Evolutionary conservation across 768 basidiomycete genomes (phyloP).

Genomic region (Suillus occidentalis): DNA sequence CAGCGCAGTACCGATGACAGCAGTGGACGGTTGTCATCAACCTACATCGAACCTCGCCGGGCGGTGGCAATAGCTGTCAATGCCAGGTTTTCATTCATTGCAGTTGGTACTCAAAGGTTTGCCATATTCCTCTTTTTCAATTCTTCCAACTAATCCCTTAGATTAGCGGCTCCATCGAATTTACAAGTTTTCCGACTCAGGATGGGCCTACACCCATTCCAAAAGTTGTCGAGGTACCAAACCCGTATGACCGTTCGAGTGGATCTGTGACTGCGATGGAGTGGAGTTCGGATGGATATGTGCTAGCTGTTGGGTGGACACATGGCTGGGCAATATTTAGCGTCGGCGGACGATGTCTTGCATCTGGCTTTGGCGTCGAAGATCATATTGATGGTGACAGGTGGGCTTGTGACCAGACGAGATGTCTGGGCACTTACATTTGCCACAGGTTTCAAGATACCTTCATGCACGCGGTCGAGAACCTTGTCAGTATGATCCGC

Average conservation of each 20-base stretch:
- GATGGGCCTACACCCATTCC: constrained; percentile 58
- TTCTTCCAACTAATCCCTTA: background rate
- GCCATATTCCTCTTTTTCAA: constrained; percentile 11
- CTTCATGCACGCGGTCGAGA: constrained; percentile 80
- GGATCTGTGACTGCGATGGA: constrained; percentile 70
- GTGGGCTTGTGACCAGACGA: constrained; percentile 22
- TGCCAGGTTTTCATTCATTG: constrained; percentile 76
- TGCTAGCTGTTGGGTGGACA: constrained; percentile 89
- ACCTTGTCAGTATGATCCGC: constrained; percentile 53
- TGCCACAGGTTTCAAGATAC: constrained; percentile 67
- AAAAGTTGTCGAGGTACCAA: constrained; percentile 62
- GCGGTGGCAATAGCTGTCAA: constrained; percentile 72
- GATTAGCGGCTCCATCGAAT: constrained; percentile 63
- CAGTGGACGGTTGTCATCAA: constrained; percentile 25
- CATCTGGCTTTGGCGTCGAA: constrained; percentile 72
- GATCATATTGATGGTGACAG: constrained; percentile 57
- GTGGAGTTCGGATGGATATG: constrained; percentile 97
- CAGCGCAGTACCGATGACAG: constrained; percentile 56
- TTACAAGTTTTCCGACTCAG: constrained; percentile 67
- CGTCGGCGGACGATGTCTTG: constrained; percentile 83
- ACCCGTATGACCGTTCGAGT: constrained; percentile 53
- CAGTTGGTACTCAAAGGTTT: constrained; percentile 74
- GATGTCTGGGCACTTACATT: constrained; percentile 1
- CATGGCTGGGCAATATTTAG: constrained; percentile 90
- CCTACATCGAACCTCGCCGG: constrained; percentile 65